Percentiles rank a stretch among this genome's conserved stretches.
phyloP scores from a whole-genome alignment of 1,284 basidiomycete genomes.

The Xerocomus amazonicus region DNA sequence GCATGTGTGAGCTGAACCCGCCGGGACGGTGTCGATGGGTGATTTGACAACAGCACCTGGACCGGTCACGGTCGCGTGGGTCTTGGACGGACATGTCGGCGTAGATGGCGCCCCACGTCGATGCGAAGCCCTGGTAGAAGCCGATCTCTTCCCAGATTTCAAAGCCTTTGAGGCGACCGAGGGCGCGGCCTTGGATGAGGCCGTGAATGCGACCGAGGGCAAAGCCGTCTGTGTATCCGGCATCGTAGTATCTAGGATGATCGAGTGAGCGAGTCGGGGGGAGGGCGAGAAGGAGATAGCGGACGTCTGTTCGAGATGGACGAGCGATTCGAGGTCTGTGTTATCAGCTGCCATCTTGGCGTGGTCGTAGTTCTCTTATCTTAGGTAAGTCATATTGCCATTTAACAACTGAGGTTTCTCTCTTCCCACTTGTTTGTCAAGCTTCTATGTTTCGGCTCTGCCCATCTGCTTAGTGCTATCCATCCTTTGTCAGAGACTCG shows the following conservation, averaged over 20 bases:
- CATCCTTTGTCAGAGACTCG: conserved; percentile 55
- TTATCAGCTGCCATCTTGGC: neutral
- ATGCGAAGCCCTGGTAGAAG: conserved; percentile 85
- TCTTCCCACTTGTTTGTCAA: no score
- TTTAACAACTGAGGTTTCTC: no score
- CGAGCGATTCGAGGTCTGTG: conserved; percentile 62
- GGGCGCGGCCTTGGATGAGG: conserved; percentile 85
- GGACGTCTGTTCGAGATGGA: conserved; percentile 71
- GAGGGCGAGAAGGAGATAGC: conserved; percentile 12
- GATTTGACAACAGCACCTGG: no score
- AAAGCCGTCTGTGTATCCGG: conserved; percentile 75
- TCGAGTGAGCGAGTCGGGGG: neutral
- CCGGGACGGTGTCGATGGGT: no score
- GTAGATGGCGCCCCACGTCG: conserved; percentile 60
- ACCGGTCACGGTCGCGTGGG: no score
- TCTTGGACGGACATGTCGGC: conserved; percentile 3
- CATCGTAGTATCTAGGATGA: conserved; percentile 67
- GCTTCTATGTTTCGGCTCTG: no score
- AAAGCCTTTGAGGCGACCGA: conserved; percentile 89
- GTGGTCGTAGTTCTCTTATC: no score
- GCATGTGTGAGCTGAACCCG: neutral
- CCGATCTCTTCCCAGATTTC: conserved; percentile 97
- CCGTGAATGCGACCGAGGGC: conserved; percentile 88
- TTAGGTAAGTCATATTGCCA: no score
- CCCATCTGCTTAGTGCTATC: no score